Evolutionary conservation across 352 stramenopile species (phyloP).

Genomic region (Phytopythium cucurbitacearum): DNA sequence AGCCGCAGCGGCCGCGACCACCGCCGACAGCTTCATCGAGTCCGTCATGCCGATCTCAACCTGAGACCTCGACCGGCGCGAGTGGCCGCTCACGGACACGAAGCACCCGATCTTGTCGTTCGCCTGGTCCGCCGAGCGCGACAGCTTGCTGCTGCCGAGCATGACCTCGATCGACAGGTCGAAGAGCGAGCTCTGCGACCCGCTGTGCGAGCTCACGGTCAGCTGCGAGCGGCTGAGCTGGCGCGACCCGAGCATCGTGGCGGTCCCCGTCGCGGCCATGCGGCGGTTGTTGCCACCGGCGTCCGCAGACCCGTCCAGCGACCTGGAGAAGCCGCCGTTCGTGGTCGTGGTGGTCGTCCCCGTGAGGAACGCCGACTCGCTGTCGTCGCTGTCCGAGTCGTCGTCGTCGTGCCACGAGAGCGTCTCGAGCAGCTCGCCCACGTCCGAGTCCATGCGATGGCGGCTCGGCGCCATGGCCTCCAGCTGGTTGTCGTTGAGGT

Average conservation of each 20-base stretch:
- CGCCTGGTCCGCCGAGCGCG: constrained; percentile 23
- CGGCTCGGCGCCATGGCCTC: constrained; percentile 10
- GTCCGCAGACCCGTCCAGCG: background rate
- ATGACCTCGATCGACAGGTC: constrained; percentile 60
- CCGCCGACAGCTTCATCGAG: constrained; percentile 45
- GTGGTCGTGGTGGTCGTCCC: background rate
- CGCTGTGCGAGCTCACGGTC: constrained; percentile 3
- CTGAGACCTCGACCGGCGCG: constrained; percentile 27
- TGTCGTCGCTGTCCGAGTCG: constrained; percentile 8
- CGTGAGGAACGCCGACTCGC: constrained; percentile 3
- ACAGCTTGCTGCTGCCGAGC: constrained; percentile 49
- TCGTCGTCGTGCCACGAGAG: constrained; percentile 24
- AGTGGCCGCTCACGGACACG: constrained; percentile 48
- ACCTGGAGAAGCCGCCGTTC: constrained; percentile 2
- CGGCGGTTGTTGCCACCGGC: background rate
- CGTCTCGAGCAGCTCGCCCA: constrained; percentile 15
- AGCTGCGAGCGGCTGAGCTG: constrained; percentile 4
- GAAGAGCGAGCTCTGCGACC: constrained; percentile 14
- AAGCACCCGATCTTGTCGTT: constrained; percentile 51
- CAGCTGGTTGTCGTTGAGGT: constrained; percentile 6
- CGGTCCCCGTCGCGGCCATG: constrained; percentile 10
- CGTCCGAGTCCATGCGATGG: constrained; percentile 9
- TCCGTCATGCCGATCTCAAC: constrained; percentile 65
- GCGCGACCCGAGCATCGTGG: background rate
- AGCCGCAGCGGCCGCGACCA: constrained; percentile 19